Percentiles rank a stretch among this genome's conserved stretches.
Evolutionary conservation across 345 rosid genomes (phyloP).

Genomic region (Melastoma malabathricum): DNA sequence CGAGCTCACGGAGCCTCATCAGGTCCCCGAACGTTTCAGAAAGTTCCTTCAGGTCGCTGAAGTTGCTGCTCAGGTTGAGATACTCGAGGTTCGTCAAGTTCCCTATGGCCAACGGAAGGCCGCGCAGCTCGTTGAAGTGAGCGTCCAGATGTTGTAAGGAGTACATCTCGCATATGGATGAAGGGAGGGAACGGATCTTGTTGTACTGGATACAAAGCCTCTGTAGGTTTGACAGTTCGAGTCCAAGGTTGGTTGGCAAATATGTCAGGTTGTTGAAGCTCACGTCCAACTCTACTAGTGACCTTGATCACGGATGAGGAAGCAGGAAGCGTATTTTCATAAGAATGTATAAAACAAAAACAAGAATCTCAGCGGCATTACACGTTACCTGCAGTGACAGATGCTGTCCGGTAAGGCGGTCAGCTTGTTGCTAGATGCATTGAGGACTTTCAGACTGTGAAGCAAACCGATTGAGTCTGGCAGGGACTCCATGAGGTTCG

Average conservation of each 20-base stretch:
- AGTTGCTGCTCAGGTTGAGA: constrained; percentile 72
- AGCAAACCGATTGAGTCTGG: constrained; percentile 79
- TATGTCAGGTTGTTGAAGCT: constrained; percentile 63
- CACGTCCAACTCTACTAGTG: constrained; percentile 68
- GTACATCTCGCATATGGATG: constrained; percentile 63
- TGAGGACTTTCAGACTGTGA: constrained; percentile 42
- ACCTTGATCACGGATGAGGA: constrained; percentile 22
- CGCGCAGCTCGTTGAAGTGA: constrained; percentile 79
- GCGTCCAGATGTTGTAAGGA: constrained; percentile 58
- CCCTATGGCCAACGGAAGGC: constrained; percentile 64
- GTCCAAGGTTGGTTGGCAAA: constrained; percentile 69
- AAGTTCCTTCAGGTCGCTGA: constrained; percentile 54
- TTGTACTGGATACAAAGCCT: constrained; percentile 58
- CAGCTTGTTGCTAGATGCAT: constrained; percentile 68
- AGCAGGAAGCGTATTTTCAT: neutral
- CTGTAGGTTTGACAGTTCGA: constrained; percentile 54
- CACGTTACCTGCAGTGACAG: constrained; percentile 42
- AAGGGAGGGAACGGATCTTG: constrained; percentile 55
- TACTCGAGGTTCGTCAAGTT: constrained; percentile 59
- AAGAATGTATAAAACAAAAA: neutral
- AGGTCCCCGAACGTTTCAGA: constrained; percentile 71
- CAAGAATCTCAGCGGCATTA: neutral
- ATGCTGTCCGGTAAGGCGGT: constrained; percentile 72
- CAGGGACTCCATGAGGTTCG: constrained; percentile 41
- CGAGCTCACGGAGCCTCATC: constrained; percentile 61